Evolutionary conservation across 2,329 filamentous ascomycete genomes (phyloP), one percentile per base, ranked within the genome.

Genomic region (Biscogniauxia marginata): DNA sequence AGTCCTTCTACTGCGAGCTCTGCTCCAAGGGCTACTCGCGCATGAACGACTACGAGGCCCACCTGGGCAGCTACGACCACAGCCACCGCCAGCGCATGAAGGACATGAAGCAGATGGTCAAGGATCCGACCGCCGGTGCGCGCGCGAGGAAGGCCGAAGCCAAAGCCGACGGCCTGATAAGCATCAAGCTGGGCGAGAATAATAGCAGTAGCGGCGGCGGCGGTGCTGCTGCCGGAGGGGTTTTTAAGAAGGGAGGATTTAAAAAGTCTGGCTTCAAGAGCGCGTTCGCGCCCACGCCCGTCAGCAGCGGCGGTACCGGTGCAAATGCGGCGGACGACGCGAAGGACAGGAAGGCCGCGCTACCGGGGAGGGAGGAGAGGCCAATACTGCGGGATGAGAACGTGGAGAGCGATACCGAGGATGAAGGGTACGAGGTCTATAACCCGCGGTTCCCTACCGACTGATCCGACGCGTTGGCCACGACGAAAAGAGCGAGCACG

Each of bases 1-100:
- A 87, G 68, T 86, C 89, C 30, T 95, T 96, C 76, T 92, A 90
- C 76, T 96, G 88, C 78, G 84, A 87, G 44, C 84, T 98, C 53
- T 98, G 95, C 78, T 86, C 89, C 62, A 98, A 98, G 76, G 93
- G 93, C 66, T 99, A 98, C 75, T 86, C 88, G 1, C 91, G 95
- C 54, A 93, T 96, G 82, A 93, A 96, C 70, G 93, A 98, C 72
- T 97, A 96, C 73, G 93, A 98, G 74, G 89, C 93, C 7, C 95
- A 99, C 73, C 90, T 97, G 55, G 87, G 87, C 61, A 95, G 90
- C 67, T 98, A 98, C 74, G 95, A 98, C 71, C 95, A 99, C 75
- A 90, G 90, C 66, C 95, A 99, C 75, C 93, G 92, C 72, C 92
- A 96, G 77, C 88, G 90, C 50, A 83, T 93, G 56, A 90, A 91